These are phyloP conservation scores for Phytophthora cactorum DNA, from an alignment of 352 stramenopile species.

Conservation along the genomic window DNA sequence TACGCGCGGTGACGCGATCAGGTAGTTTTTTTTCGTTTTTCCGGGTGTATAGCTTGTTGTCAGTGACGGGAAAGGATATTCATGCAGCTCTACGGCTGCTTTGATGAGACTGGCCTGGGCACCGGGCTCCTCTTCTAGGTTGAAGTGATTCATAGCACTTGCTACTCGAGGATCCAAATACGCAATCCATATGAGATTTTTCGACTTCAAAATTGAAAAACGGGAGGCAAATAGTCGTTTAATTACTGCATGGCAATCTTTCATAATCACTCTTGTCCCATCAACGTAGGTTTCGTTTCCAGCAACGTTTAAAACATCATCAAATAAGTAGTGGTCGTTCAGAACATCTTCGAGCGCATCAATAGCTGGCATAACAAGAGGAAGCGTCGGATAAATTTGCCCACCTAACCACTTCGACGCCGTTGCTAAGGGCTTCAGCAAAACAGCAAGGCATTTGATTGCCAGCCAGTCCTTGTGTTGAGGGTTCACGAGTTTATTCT, in stretches of 20 bases:
- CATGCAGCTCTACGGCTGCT: no score
- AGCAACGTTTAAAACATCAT: neutral
- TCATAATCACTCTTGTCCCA: neutral
- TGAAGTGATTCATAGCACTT: neutral
- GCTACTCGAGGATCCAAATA: neutral
- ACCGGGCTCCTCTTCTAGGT: no score
- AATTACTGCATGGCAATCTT: neutral
- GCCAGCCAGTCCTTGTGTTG: neutral
- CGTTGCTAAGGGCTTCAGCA: neutral
- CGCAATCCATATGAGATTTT: neutral
- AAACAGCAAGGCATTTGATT: slow-evolving; percentile 1
- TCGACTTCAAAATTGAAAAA: neutral
- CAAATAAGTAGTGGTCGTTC: neutral
- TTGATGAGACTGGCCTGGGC: no score
- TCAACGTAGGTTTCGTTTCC: neutral
- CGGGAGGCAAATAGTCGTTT: neutral
- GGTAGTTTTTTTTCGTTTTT: no score
- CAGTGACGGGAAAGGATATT: no score
- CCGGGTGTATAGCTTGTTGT: no score
- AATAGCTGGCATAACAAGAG: neutral
- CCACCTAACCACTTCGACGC: neutral
- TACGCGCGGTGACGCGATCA: no score
- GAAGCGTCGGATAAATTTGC: neutral
- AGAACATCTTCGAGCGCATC: neutral
- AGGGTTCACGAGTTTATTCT: neutral